These are phyloP conservation scores for Iris macrosiphon DNA, from an alignment of 106 monocot species.

Conservation along the genomic window DNA sequence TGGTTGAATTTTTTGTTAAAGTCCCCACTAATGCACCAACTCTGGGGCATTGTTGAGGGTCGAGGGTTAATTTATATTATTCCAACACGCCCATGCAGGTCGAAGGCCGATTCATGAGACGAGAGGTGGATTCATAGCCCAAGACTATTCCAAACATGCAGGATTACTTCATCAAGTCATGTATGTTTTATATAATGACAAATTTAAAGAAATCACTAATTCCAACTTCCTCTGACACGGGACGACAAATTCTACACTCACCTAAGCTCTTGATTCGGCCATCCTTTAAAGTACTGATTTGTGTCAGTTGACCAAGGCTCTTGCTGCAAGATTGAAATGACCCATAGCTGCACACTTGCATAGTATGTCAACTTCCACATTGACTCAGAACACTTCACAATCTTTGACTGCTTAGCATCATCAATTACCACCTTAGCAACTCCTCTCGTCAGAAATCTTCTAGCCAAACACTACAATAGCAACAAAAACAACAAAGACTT, in stretches of 20 bases:
- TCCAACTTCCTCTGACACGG: not conserved
- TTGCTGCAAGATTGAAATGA: conserved; percentile 35
- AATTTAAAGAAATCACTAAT: too few species aligned
- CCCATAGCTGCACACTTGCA: conserved; percentile 50
- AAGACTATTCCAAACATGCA: too few species aligned
- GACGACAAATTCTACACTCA: conserved; percentile 18
- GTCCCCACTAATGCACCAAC: too few species aligned
- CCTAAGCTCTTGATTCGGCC: conserved; percentile 74
- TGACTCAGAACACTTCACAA: conserved; percentile 65
- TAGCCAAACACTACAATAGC: conserved; percentile 45
- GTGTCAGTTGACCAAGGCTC: conserved; percentile 60
- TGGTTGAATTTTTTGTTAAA: too few species aligned
- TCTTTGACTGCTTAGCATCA: conserved; percentile 41
- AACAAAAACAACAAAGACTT: too few species aligned
- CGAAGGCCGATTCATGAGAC: too few species aligned
- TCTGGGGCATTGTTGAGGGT: too few species aligned
- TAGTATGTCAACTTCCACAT: conserved; percentile 85
- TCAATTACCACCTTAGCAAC: conserved; percentile 21
- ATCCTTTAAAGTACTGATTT: conserved; percentile 57
- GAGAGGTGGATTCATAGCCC: too few species aligned
- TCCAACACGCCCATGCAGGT: too few species aligned
- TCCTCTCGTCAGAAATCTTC: conserved; percentile 22
- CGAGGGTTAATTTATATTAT: too few species aligned
- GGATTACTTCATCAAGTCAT: too few species aligned
- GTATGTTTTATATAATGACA: too few species aligned